phyloP scores from a whole-genome alignment of 176 grass and related monocot species.

The Thalia dealbata region DNA sequence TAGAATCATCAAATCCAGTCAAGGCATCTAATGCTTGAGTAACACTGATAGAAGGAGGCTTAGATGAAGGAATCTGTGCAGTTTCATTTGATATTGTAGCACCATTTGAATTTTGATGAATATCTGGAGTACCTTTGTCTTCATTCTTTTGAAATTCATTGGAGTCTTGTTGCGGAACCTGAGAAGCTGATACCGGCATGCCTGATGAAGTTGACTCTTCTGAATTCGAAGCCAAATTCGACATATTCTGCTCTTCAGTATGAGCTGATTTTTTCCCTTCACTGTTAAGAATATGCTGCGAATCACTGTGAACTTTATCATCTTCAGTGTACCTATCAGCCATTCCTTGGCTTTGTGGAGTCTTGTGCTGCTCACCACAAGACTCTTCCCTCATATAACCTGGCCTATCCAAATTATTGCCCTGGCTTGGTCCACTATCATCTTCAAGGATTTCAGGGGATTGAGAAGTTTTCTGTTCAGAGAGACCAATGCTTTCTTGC shows the following conservation, averaged over 20 bases:
- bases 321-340: conserved; percentile 28
- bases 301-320: conserved; percentile 37
- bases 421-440: conserved; percentile 26
- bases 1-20: conserved; percentile 95
- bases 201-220: conserved; percentile 11
- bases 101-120: conserved; percentile 42
- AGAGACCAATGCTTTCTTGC: conserved; percentile 26
- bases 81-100: conserved; percentile 40
- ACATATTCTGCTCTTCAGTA: conserved; percentile 27
- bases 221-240: conserved; percentile 9
- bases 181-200: not conserved
- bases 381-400: conserved; percentile 23
- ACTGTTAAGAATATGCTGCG: conserved; percentile 22
- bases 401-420: conserved; percentile 32
- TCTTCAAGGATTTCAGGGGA: conserved; percentile 33
- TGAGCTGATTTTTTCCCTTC: conserved; percentile 26
- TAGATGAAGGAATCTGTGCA: conserved; percentile 11
- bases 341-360: conserved; percentile 13
- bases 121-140: conserved; percentile 33
- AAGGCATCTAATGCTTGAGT: conserved; percentile 82
- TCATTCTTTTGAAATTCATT: conserved; percentile 31
- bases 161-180: conserved; percentile 29
- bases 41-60: conserved; percentile 43
- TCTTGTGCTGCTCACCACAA: conserved; percentile 26
- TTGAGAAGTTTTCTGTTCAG: conserved; percentile 33